Evolutionary conservation across 495 filamentous ascomycete species (phyloP).

Genomic region (Daldinia childiae): DNA sequence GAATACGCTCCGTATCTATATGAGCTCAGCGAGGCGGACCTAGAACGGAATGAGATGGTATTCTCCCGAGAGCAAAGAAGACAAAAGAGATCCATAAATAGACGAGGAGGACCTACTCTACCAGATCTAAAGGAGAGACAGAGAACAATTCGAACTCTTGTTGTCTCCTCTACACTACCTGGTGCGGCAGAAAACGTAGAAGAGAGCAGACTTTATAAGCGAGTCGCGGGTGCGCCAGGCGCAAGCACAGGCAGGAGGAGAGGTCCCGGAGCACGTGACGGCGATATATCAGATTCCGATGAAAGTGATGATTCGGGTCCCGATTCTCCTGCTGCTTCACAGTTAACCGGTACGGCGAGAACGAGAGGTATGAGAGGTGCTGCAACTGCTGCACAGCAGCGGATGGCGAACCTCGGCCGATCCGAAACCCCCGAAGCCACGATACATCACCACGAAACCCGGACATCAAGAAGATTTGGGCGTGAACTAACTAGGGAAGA

Average conservation of each 20-base stretch:
- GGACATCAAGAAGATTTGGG: conserved; percentile 68
- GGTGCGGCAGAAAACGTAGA: conserved; percentile 83
- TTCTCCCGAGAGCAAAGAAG: conserved; percentile 91
- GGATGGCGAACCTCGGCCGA: conserved; percentile 78
- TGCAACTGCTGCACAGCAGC: conserved; percentile 79
- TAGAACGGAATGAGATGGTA: conserved; percentile 90
- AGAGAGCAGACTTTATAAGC: conserved; percentile 86
- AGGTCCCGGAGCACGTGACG: conserved; percentile 65
- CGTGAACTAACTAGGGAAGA: conserved; percentile 72
- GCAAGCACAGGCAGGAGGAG: conserved; percentile 63
- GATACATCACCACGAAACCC: conserved; percentile 74
- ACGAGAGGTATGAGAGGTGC: conserved; percentile 89
- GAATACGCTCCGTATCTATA: conserved; percentile 94
- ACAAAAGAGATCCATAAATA: conserved; percentile 93
- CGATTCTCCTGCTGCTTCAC: conserved; percentile 83
- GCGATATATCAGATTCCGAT: conserved; percentile 86
- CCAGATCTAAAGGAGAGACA: conserved; percentile 96
- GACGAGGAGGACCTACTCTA: conserved; percentile 90
- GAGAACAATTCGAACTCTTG: conserved; percentile 86
- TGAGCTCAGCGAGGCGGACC: conserved; percentile 88
- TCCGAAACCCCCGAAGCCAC: conserved; percentile 88
- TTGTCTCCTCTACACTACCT: conserved; percentile 90
- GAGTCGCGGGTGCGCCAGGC: conserved; percentile 56
- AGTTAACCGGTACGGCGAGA: conserved; percentile 79
- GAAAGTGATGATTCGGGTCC: conserved; percentile 87